These are phyloP conservation scores for Artomyces pyxidatus DNA, from an alignment of 768 basidiomycete genomes.

Conservation along the genomic window DNA sequence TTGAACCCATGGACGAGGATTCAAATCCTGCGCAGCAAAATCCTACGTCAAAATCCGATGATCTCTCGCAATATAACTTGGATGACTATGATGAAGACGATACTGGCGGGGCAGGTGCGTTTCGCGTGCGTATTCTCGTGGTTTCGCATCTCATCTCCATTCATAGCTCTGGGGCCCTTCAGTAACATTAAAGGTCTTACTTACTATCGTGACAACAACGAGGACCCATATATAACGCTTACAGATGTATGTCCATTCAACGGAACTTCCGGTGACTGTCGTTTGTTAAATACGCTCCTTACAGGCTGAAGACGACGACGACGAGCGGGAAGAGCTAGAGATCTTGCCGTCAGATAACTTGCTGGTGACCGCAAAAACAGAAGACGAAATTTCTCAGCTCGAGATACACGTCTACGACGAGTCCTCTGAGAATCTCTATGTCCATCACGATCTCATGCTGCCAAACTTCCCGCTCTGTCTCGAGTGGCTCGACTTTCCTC, in stretches of 20 bases:
- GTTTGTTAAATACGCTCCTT: constrained; percentile 1
- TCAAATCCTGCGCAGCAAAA: constrained; percentile 31
- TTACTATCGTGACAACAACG: constrained; percentile 84
- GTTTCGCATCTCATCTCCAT: background rate
- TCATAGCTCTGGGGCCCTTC: constrained; percentile 67
- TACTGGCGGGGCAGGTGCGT: constrained; percentile 30
- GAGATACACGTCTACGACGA: constrained; percentile 97
- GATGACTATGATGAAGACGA: constrained; percentile 86
- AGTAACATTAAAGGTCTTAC: constrained; percentile 93
- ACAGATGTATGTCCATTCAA: constrained; percentile 62
- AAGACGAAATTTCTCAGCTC: constrained; percentile 92
- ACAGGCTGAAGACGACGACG: constrained; percentile 65
- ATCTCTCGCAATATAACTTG: constrained; percentile 80
- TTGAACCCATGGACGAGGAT: constrained; percentile 54
- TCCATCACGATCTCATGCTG: constrained; percentile 96
- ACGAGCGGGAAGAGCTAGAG: constrained; percentile 87
- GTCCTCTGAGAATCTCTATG: constrained; percentile 82
- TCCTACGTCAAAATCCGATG: constrained; percentile 27
- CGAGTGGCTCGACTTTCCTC: constrained; percentile 98
- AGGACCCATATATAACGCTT: constrained; percentile 94
- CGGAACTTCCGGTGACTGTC: constrained; percentile 5
- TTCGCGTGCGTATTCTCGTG: background rate
- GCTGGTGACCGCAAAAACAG: constrained; percentile 87
- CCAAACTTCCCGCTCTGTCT: constrained; percentile 97
- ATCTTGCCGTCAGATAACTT: constrained; percentile 88